Evolutionary conservation across 176 grass and related monocot species (phyloP), one percentile per base, ranked within the genome.

Genomic region (Oryza officinalis): DNA sequence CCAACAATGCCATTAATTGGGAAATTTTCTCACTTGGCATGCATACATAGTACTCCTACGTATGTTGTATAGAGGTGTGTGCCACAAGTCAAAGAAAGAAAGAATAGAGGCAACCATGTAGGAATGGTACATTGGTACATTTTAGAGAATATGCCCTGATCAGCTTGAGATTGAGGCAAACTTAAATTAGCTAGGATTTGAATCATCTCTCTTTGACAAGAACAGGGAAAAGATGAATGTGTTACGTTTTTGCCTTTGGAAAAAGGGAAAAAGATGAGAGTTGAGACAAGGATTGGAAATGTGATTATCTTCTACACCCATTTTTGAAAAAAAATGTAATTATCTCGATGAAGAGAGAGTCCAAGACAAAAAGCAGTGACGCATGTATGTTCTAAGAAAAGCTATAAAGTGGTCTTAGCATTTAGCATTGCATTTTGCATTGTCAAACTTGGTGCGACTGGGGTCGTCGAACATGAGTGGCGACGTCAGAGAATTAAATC

Each of bases 31-130:
- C 52, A 74, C 18, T 44, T 83, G 69, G 10, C 52, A 23, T 25
- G 11, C 27, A 22, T 83, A n/a, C 6, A 54, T 20, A 20, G 13
- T 3, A 13, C 2, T 15, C 2, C 45, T 66, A 27, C 41, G 0
- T 75, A 66, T 37, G 30, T 84, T 50, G 30, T 63, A 66, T 50
- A 75, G 44, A 31, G 28, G 44, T 67, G 71, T 67, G 63, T 76
- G 72, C 72, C 44, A 67, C 17, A 10, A 65, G 71, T 66, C 71
- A 76, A 75, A 66, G 12, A 69, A 37, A 11, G 30, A n/a, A 37
- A 13, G 30, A 9, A n/a, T 22, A 54, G 18, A 60, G 20, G 20
- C 22, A 60, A 23, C 49, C 54, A 23, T 22, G 20, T 6, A 60
- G 20, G 54, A 60, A 60, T 54, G 50, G 50, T 54, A 54, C 50